phyloP scores from a whole-genome alignment of 805 yeast species.

The Suhomyces canberraensis region DNA sequence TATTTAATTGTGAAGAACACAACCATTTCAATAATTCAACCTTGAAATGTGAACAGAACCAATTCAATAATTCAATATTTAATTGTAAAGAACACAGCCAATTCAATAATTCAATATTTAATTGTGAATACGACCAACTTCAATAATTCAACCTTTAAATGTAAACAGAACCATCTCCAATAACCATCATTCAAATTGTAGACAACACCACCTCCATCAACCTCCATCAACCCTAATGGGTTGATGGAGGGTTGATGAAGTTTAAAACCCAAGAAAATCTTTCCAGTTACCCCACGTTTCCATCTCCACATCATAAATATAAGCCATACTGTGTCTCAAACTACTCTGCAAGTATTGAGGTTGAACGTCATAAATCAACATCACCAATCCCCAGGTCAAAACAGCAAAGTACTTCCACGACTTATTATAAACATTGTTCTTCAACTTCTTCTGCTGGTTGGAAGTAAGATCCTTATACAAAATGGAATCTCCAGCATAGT shows the following conservation, averaged over 20 bases:
- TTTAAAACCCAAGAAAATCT: slow-evolving; percentile 36
- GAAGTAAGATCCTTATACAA: slow-evolving; percentile 26
- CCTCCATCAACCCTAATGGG: too few relatives aligned
- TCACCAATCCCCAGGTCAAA: slow-evolving; percentile 68
- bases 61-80: too few relatives aligned
- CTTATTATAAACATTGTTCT: slow-evolving; percentile 15
- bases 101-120: too few relatives aligned
- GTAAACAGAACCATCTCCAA: too few relatives aligned
- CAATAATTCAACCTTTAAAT: too few relatives aligned
- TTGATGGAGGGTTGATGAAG: not conserved
- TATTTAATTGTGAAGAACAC: too few relatives aligned
- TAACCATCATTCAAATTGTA: too few relatives aligned
- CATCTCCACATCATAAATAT: slow-evolving; percentile 60
- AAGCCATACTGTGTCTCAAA: slow-evolving; percentile 66
- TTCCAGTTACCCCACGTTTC: slow-evolving; percentile 48
- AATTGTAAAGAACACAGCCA: too few relatives aligned
- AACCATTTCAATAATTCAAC: too few relatives aligned
- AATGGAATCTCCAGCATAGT: slow-evolving; percentile 15
- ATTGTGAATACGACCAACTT: too few relatives aligned
- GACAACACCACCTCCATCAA: too few relatives aligned
- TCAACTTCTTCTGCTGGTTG: slow-evolving; percentile 33
- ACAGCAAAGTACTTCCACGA: slow-evolving; percentile 62
- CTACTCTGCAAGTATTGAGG: slow-evolving; percentile 62
- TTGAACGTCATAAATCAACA: slow-evolving; percentile 64
- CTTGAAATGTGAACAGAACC: too few relatives aligned